A percentile compares a stretch with the other conserved stretches of the same genome.
Evolutionary conservation across 306 rosid genomes (phyloP).

Genomic region (Trifolium dubium): DNA sequence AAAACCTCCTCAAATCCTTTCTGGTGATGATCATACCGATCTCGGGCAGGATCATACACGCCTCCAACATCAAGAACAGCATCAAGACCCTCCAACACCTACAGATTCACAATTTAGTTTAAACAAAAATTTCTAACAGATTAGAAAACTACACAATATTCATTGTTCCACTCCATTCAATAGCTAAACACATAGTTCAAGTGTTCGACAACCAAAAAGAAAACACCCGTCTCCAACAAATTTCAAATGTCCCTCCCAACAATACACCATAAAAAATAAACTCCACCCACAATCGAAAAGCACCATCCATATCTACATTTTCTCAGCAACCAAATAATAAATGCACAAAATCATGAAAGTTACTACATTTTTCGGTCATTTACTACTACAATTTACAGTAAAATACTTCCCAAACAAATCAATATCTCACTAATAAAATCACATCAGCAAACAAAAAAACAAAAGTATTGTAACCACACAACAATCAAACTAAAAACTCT

Average conservation of each 20-base stretch:
- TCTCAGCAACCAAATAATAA: conserved; percentile 2
- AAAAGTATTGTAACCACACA: background rate
- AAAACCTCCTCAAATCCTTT: conserved; percentile 92
- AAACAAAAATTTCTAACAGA: background rate
- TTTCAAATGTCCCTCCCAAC: conserved; percentile 14
- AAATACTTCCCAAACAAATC: background rate
- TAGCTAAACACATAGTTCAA: background rate
- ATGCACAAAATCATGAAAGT: background rate
- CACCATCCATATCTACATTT: conserved; percentile 12
- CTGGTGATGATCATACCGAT: conserved; percentile 97
- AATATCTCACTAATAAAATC: background rate
- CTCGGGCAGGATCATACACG: conserved; percentile 72
- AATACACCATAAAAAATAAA: background rate
- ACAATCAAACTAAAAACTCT: conserved; percentile 4
- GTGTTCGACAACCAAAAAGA: background rate
- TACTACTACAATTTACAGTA: background rate
- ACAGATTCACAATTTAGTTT: conserved; percentile 32
- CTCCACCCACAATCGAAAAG: background rate
- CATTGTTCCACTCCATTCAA: conserved; percentile 1
- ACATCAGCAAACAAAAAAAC: background rate
- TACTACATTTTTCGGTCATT: background rate
- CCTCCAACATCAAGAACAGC: conserved; percentile 99
- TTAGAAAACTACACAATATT: background rate
- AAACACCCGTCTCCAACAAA: background rate
- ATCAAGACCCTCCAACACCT: conserved; percentile 90